Base-by-base conservation (phyloP, 345 rosid genomes). In the Theobroma cacao region DNA sequence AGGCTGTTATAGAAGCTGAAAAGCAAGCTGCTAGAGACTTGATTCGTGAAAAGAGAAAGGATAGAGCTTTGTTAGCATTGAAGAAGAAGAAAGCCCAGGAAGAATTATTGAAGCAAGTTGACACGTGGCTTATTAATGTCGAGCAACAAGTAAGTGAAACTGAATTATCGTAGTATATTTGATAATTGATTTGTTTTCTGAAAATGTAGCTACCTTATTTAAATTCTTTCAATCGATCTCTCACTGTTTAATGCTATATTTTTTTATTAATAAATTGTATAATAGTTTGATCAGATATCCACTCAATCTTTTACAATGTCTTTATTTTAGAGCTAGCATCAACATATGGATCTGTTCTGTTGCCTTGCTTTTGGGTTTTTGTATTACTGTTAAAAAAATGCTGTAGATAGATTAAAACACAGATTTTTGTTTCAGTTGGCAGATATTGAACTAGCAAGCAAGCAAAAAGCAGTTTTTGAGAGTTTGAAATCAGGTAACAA, bases 31-130 rank as follows among this genome's bases (percentile, higher is more conserved):
- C 97, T 15, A 80, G 84, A 79, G 97, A 91, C 83, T 90, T 96
- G 87, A 85, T 96, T 65, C 92, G 84, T 65, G 97, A 92, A 78
- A 96, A 90, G 89, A 88, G 91, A 75, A 96, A 89, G 79, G 97
- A 94, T 53, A 89, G 98, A 52, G 99, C 99, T 20, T 84, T 96
- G 88, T 81, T 94, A 67, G 98, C 97, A 3, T 74, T 96, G 87
- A 96, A 94, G 94, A 96, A 94, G 92, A 96, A 96, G 89, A 93
- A 82, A 72, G 71, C 98, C 1, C 99, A 96, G 74, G 98, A 96
- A 82, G 98, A 94, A 7, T 80, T 96, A 61, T 79, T 96, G 85
- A 92, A 94, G 85, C 98, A 96, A 86, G 97, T 94, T 12, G 98
- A 96, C 78, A 79, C 89, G 9, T 94, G 98, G 99, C 85, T 96